Evolutionary conservation across 2,329 filamentous ascomycete genomes (phyloP).

Genomic region (Penicillium italicum): DNA sequence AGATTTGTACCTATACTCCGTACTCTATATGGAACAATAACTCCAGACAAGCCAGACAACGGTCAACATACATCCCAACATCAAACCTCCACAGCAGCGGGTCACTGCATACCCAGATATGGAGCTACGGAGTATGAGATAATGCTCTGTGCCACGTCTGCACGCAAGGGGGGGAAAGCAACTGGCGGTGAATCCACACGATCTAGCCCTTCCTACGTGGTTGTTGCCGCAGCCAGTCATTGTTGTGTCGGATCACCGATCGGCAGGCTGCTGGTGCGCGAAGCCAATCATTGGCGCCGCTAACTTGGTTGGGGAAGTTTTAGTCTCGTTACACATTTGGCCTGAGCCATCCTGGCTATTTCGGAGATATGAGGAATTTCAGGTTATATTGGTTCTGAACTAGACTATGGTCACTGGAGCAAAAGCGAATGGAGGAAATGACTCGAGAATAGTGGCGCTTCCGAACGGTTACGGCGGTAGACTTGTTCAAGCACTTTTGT

Average conservation of each 20-base stretch:
- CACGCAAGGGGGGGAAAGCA: conserved; percentile 22
- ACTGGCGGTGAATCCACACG: conserved; percentile 28
- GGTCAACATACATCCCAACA: neutral
- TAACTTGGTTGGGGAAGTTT: neutral
- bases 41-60: neutral
- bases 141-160: conserved; percentile 20
- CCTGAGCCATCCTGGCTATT: conserved; percentile 14
- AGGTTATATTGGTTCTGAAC: neutral
- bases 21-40: neutral
- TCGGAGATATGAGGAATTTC: conserved; percentile 9
- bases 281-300: conserved; percentile 3
- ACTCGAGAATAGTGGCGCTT: conserved; percentile 6
- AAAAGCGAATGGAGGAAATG: neutral
- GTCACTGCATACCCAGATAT: conserved; percentile 1
- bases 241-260: conserved; percentile 26
- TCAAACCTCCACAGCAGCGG: neutral
- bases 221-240: conserved; percentile 23
- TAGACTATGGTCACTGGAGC: neutral
- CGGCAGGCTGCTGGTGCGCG: conserved; percentile 21
- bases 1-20: neutral
- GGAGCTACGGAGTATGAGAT: neutral
- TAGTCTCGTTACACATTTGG: conserved; percentile 25
- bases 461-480: conserved; percentile 3
- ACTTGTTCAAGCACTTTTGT: neutral
- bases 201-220: conserved; percentile 27